Percentiles rank a stretch among this genome's conserved stretches.
These are phyloP conservation scores for Gentiana dahurica DNA, from an alignment of 257 asterid genomes.

Conservation along the genomic window DNA sequence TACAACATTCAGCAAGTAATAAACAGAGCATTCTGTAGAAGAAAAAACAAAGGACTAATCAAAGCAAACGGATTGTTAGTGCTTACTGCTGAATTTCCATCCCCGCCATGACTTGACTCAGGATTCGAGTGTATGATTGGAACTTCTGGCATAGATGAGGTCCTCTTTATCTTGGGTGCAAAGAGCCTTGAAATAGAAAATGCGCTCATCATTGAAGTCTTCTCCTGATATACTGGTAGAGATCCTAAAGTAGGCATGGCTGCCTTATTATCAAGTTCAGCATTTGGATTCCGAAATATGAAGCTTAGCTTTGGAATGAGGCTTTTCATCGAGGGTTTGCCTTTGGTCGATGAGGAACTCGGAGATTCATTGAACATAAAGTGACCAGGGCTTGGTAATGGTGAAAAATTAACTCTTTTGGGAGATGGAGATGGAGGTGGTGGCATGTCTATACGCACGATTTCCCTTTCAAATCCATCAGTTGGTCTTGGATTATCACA, in stretches of 20 bases:
- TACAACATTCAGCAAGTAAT: no score
- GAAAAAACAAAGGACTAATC: no score
- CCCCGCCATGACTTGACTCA: slow-evolving; percentile 65
- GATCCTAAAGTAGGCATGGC: slow-evolving; percentile 62
- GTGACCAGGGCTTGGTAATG: slow-evolving; percentile 68
- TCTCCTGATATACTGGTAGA: slow-evolving; percentile 36
- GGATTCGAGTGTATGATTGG: slow-evolving; percentile 77
- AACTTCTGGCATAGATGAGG: slow-evolving; percentile 65
- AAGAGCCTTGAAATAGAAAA: slow-evolving; percentile 65
- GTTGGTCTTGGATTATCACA: slow-evolving; percentile 29
- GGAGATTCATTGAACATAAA: slow-evolving; percentile 40
- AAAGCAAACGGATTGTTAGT: no score
- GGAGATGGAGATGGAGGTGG: slow-evolving; percentile 66
- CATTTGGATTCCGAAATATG: slow-evolving; percentile 45
- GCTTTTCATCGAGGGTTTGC: slow-evolving; percentile 43
- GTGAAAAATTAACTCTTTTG: slow-evolving; percentile 67
- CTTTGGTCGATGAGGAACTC: slow-evolving; percentile 41
- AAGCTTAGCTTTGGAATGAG: slow-evolving; percentile 73
- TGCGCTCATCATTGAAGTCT: slow-evolving; percentile 39
- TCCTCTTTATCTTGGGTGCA: slow-evolving; percentile 43
- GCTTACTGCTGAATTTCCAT: slow-evolving; percentile 41
- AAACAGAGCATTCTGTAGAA: no score
- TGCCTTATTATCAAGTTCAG: slow-evolving; percentile 59
- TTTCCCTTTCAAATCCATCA: slow-evolving; percentile 38
- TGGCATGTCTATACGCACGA: slow-evolving; percentile 42